Evolutionary conservation across 345 rosid species (phyloP).

Genomic region (Salix suchowensis): DNA sequence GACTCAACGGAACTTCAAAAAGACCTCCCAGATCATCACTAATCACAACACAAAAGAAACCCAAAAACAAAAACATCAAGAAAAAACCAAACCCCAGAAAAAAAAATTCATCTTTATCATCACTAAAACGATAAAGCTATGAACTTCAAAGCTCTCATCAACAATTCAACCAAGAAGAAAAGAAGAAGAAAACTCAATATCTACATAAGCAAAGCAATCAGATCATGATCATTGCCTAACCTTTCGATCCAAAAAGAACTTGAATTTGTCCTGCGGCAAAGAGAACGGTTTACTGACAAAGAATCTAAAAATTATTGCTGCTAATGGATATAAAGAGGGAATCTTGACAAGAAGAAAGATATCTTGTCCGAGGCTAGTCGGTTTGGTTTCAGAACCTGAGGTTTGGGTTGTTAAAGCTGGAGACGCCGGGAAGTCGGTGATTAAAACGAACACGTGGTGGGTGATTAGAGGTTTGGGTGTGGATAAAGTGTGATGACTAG

Average conservation of each 20-base stretch:
- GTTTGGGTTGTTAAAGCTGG: background rate
- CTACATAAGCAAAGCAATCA: background rate
- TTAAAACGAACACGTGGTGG: background rate
- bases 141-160: background rate
- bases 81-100: background rate
- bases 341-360: background rate
- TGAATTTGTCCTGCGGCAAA: background rate
- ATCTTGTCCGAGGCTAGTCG: background rate
- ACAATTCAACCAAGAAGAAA: background rate
- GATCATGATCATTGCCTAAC: background rate
- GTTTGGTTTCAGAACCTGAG: constrained; percentile 2
- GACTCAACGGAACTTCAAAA: background rate
- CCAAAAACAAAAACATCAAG: background rate
- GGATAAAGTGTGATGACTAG: background rate
- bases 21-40: background rate
- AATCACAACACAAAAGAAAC: background rate
- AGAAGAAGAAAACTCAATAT: background rate
- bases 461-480: background rate
- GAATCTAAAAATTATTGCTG: background rate
- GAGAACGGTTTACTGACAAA: background rate
- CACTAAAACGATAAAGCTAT: background rate
- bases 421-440: background rate
- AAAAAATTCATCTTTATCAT: background rate
- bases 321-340: background rate
- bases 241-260: background rate